Percentiles rank a stretch among this genome's conserved stretches.
Evolutionary conservation across 192 early-diverging fungal species (phyloP).

Genomic region (Polychytrium aggregatum): DNA sequence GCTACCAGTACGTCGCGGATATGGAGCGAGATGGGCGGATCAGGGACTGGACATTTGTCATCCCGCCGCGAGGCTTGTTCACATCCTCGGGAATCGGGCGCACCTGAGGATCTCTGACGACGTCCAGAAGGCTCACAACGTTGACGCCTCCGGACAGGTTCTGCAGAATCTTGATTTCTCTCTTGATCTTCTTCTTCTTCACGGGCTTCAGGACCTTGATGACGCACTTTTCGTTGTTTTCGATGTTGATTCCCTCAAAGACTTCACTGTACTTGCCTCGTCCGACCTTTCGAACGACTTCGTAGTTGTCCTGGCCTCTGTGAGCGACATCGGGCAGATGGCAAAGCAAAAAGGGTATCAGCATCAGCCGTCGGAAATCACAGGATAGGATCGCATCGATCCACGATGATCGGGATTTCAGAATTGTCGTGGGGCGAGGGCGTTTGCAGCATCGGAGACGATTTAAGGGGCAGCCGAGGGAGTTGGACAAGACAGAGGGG

Average conservation of each 20-base stretch:
- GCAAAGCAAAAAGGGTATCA: constrained; percentile 1
- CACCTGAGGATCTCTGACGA: constrained; percentile 90
- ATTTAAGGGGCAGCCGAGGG: not conserved
- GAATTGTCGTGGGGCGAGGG: not conserved
- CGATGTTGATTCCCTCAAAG: constrained; percentile 94
- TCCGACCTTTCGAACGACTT: constrained; percentile 94
- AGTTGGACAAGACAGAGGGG: constrained; percentile 1
- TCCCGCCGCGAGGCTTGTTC: not conserved
- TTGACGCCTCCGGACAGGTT: constrained; percentile 92
- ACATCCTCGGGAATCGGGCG: not conserved
- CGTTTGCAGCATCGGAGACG: not conserved
- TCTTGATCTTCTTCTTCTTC: constrained; percentile 99
- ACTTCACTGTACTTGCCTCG: constrained; percentile 99
- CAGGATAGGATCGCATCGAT: not conserved
- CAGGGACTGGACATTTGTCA: too few species aligned
- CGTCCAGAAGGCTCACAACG: constrained; percentile 81
- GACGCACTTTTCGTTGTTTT: constrained; percentile 78
- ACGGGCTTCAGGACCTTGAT: constrained; percentile 99
- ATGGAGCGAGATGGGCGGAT: too few species aligned
- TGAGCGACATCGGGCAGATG: not conserved
- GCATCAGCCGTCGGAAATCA: not conserved
- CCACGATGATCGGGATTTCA: not conserved
- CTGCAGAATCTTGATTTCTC: constrained; percentile 98
- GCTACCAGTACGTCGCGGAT: too few species aligned
- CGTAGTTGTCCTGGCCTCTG: constrained; percentile 89